These are phyloP conservation scores for Byssothecium circinans DNA, from an alignment of 2,329 filamentous ascomycete species.

Conservation along the genomic window DNA sequence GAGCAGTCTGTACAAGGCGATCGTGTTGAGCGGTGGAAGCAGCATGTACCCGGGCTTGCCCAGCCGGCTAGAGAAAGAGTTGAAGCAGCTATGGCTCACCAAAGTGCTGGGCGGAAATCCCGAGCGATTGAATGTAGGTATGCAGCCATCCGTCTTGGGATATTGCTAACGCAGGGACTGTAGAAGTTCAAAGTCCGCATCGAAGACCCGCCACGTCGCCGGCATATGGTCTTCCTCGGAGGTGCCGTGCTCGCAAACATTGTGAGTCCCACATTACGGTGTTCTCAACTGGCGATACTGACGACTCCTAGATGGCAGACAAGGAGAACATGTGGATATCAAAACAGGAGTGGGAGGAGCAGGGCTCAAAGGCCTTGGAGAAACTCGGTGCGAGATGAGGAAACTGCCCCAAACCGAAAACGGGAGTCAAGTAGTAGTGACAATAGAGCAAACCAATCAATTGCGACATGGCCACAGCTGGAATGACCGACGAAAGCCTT, in stretches of 20 bases:
- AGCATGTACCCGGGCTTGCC: slow-evolving; percentile 99
- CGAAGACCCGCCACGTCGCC: slow-evolving; percentile 91
- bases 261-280: slow-evolving; percentile 46
- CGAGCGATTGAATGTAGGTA: slow-evolving; percentile 73
- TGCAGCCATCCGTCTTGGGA: slow-evolving; percentile 7
- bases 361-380: slow-evolving; percentile 80
- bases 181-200: slow-evolving; percentile 99
- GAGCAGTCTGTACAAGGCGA: slow-evolving; percentile 91
- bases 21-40: slow-evolving; percentile 93
- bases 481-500: background rate
- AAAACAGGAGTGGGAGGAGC: slow-evolving; percentile 95
- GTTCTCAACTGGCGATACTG: slow-evolving; percentile 8
- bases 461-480: slow-evolving; percentile 8
- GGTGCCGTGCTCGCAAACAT: slow-evolving; percentile 97
- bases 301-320: slow-evolving; percentile 75
- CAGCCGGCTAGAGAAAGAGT: slow-evolving; percentile 92
- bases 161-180: slow-evolving; percentile 20
- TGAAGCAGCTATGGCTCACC: slow-evolving; percentile 98
- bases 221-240: slow-evolving; percentile 99
- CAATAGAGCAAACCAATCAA: slow-evolving; percentile 12
- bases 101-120: slow-evolving; percentile 88
- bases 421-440: slow-evolving; percentile 9
- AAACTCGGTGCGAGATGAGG: slow-evolving; percentile 84
- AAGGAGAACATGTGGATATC: slow-evolving; percentile 99
- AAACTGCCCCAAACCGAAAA: slow-evolving; percentile 10